phyloP scores from a whole-genome alignment of 257 asterid genomes.

The Nemophila menziesii region DNA sequence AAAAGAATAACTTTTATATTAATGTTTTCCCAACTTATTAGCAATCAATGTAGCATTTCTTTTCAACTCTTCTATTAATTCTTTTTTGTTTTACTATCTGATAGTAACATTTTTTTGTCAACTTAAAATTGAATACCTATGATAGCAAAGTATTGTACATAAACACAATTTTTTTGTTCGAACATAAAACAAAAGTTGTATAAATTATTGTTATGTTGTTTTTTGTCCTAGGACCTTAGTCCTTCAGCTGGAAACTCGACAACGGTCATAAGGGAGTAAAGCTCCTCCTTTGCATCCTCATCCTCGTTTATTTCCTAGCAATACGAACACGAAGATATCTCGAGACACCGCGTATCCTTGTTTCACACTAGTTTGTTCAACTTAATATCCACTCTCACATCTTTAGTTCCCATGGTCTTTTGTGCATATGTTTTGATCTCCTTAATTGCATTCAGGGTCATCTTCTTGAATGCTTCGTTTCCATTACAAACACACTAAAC shows the following conservation, averaged over 20 bases:
- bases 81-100: too few species aligned
- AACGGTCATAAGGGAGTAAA: slow-evolving; percentile 45
- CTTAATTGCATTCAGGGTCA: slow-evolving; percentile 50
- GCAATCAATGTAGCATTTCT: too few species aligned
- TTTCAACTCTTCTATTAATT: too few species aligned
- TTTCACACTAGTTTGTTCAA: slow-evolving; percentile 54
- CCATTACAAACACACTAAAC: not conserved
- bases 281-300: slow-evolving; percentile 59
- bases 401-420: slow-evolving; percentile 43
- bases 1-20: too few species aligned
- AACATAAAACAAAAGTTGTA: too few species aligned
- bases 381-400: slow-evolving; percentile 48
- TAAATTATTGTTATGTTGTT: too few species aligned
- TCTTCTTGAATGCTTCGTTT: slow-evolving; percentile 43
- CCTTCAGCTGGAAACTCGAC: slow-evolving; percentile 44
- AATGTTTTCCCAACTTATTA: too few species aligned
- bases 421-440: slow-evolving; percentile 47
- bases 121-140: too few species aligned
- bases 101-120: too few species aligned
- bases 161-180: too few species aligned
- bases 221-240: slow-evolving; percentile 37
- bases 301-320: slow-evolving; percentile 55
- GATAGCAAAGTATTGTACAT: too few species aligned
- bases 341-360: slow-evolving; percentile 47
- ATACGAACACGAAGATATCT: slow-evolving; percentile 43